These are phyloP conservation scores for Tricholomella constricta DNA, from an alignment of 768 basidiomycete species.

Conservation along the genomic window DNA sequence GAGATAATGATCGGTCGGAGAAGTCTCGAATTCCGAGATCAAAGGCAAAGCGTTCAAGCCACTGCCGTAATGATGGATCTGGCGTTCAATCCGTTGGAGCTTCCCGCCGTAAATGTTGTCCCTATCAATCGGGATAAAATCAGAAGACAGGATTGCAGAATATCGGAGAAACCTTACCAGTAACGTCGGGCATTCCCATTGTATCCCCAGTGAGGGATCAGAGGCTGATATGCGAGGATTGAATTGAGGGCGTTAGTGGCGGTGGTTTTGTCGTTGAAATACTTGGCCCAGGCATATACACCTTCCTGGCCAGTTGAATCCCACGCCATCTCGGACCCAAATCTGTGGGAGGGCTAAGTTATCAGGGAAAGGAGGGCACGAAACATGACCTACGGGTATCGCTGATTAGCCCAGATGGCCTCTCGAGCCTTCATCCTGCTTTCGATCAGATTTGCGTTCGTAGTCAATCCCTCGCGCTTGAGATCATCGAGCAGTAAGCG, in stretches of 20 bases:
- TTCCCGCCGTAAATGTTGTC: constrained; percentile 61
- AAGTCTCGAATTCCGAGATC: constrained; percentile 47
- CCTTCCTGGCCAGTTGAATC: constrained; percentile 60
- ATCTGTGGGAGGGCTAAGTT: constrained; percentile 31
- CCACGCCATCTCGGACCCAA: constrained; percentile 65
- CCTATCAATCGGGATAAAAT: constrained; percentile 31
- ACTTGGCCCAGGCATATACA: constrained; percentile 54
- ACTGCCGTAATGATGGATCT: constrained; percentile 61
- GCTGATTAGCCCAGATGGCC: constrained; percentile 45
- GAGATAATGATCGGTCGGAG: constrained; percentile 50
- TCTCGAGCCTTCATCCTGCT: constrained; percentile 48
- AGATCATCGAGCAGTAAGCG: constrained; percentile 49
- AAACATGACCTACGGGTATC: constrained; percentile 47
- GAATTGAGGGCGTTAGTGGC: constrained; percentile 55
- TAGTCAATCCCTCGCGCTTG: constrained; percentile 50
- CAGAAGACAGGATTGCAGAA: background rate
- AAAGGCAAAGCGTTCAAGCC: constrained; percentile 59
- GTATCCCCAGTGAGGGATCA: constrained; percentile 63
- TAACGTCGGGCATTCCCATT: constrained; percentile 61
- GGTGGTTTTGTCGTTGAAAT: constrained; percentile 53
- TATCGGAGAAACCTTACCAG: constrained; percentile 38
- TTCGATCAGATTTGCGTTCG: constrained; percentile 49
- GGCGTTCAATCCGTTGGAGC: constrained; percentile 53
- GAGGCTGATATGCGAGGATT: constrained; percentile 57
- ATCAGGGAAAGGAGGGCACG: background rate